Base-by-base conservation (phyloP, 2,329 filamentous ascomycete species). In the Simplicillium aogashimaense region DNA sequence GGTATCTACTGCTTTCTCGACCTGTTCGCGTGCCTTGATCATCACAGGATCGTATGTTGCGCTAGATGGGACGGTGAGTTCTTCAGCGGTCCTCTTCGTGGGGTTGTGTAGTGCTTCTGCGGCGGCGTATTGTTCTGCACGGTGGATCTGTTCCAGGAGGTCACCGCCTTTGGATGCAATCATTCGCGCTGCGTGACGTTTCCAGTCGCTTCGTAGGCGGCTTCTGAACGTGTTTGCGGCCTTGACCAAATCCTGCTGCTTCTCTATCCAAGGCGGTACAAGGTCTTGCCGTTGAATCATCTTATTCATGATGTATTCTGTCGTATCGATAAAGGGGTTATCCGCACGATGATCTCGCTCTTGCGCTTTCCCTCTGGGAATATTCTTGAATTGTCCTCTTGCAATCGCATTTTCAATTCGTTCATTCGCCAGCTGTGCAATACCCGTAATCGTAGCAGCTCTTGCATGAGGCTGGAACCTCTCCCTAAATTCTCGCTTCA, bases 251-350 rank as follows among this genome's bases (percentile, higher is more conserved):
- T 95, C 88, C 56, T 97, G 90, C 59, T 98, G 92, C 63, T 95
- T 97, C 62, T 98, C 92, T 44, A 98, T 97, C 92, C 92, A 98
- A 0, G 90, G 90, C 1, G 92, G 92, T 1, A 94, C 86, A 44
- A 97, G 86, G 15, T 95, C 89, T 60, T 98, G 92, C 43, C 84
- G 83, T 63, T 95, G 86, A 47, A 98, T 95, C 67, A 97, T 95
- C 63, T 94, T 92, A 64, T 98, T 97, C 83, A 97, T 83, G 52
- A 97, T 86, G 58, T 95, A 95, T 61, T 97, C 90, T 0, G 92
- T 97, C 1, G 90, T 97, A 55, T 97, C 87, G 42, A 97, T 78
- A 53, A 94, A 97, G 0, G 92, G 88, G 50, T 83, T 94, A 50
- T 82, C 83, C 1, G 86, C 84, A 48, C 86, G 80, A 38, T 85